Evolutionary conservation across 495 filamentous ascomycete genomes (phyloP).

Genomic region (Daldinia caldariorum): DNA sequence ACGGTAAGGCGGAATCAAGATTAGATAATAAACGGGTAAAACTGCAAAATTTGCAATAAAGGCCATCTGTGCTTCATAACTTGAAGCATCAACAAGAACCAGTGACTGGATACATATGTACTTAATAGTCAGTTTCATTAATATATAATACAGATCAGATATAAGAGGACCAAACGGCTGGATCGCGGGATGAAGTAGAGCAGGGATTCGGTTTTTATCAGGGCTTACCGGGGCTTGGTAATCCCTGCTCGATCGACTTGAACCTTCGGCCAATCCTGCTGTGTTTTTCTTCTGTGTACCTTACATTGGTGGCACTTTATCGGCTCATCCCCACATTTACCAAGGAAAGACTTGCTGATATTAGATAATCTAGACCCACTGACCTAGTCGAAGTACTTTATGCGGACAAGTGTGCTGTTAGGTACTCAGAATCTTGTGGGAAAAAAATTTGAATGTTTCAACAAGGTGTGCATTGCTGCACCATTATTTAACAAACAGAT

Average conservation of each 20-base stretch:
- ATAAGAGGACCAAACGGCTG: background rate
- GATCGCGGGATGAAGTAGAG: background rate
- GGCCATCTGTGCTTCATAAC: conserved; percentile 3
- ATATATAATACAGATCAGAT: conserved; percentile 6
- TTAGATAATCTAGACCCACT: conserved; percentile 7
- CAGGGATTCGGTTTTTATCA: conserved; percentile 21
- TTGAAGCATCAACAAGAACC: conserved; percentile 15
- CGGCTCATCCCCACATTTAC: conserved; percentile 33
- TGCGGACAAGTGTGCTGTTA: conserved; percentile 13
- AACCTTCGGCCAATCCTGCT: conserved; percentile 33
- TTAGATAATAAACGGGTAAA: conserved; percentile 29
- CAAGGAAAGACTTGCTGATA: conserved; percentile 17
- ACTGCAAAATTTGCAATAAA: conserved; percentile 9
- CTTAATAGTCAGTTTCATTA: conserved; percentile 14
- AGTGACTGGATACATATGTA: conserved; percentile 8
- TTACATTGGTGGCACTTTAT: conserved; percentile 37
- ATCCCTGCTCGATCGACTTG: conserved; percentile 31
- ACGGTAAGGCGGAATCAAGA: conserved; percentile 27
- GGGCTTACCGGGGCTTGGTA: conserved; percentile 5
- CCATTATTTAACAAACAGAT: background rate
- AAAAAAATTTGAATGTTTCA: conserved; percentile 4
- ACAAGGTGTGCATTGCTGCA: background rate
- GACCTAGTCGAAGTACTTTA: conserved; percentile 8
- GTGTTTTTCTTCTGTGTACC: conserved; percentile 32
- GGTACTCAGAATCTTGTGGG: background rate